Percentiles rank a stretch among this genome's conserved stretches.
These are phyloP conservation scores for Scenedesmus sp. DNA, from an alignment of 163 green algal genomes.

Conservation along the genomic window DNA sequence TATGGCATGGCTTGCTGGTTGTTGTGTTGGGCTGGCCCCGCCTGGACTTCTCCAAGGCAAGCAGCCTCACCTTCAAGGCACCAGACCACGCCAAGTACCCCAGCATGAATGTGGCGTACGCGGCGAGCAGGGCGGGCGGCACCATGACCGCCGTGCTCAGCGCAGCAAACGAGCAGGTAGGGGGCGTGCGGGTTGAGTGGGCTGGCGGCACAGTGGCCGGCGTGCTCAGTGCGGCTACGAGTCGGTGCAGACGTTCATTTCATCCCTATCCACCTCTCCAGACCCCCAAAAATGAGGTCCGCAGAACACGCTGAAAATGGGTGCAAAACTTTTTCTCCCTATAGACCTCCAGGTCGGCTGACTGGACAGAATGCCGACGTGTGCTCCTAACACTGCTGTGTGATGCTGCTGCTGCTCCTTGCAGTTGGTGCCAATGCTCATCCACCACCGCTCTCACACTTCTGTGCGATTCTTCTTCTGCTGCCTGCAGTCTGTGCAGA, in stretches of 20 bases:
- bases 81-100: conserved; percentile 97
- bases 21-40: conserved; percentile 87
- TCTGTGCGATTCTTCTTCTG: too few species aligned
- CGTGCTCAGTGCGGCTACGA: neutral
- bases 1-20: neutral
- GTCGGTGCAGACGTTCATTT: neutral
- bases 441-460: neutral
- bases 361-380: too few species aligned
- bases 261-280: too few species aligned
- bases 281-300: too few species aligned
- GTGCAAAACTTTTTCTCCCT: too few species aligned
- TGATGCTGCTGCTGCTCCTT: neutral
- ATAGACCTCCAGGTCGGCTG: too few species aligned
- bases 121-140: conserved; percentile 89
- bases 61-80: conserved; percentile 91
- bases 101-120: conserved; percentile 95
- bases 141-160: conserved; percentile 99
- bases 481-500: conserved; percentile 78
- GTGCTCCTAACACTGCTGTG: too few species aligned
- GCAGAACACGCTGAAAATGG: too few species aligned
- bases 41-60: conserved; percentile 98
- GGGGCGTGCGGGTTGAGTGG: conserved; percentile 13
- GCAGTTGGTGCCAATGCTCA: neutral
- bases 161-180: conserved; percentile 96
- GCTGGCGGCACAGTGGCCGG: neutral